Base-by-base conservation (phyloP, 805 yeast species). In the Candida boidinii region DNA sequence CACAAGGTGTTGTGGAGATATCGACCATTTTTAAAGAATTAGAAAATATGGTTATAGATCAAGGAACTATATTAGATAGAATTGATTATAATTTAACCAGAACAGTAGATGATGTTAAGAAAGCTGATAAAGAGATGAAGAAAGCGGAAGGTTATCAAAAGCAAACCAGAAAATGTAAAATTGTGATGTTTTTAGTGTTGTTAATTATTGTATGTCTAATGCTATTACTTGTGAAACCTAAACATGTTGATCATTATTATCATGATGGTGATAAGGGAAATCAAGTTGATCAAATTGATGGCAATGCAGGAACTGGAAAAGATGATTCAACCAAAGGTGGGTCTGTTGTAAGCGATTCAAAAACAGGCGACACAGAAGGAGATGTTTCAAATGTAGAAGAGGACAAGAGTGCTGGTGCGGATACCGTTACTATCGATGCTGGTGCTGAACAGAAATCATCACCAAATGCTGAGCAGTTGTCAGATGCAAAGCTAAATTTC, bases 1-100 rank as follows among this genome's bases (percentile, higher is more conserved):
- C 98, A 4, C 85, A 84, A 64, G 95, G 96, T 32, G 94, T 92
- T 28, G 62, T 90, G 26, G 99, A 92, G 53, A 84, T 92, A 1
- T 82, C 94, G 20, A 85, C 90, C 2, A 90, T 92, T 28, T 92
- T 92, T 63, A 81, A 82, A 52, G 97, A 92, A 49, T 73, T 92
- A 72, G 96, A 94, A 49, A 74, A 77, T 24, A 66, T 92, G 68
- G 84, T 92, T 27, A 81, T 92, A 35, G 97, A 92, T 49, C 98
- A 92, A 58, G 98, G 98, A 1, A 85, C 96, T 0, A 70, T 92
- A 28, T 66, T 92, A 38, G 98, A 92, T 57, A 65, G 96, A 44
- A 90, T 92, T 36, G 98, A 90, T 56, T 92, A 90, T 54, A 92
- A 92, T 51, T 60, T 92, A 38, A 81, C 80, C 39, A 77, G 76